phyloP scores from a whole-genome alignment of 371 early-diverging fungal genomes.

The Mortierella sp. region DNA sequence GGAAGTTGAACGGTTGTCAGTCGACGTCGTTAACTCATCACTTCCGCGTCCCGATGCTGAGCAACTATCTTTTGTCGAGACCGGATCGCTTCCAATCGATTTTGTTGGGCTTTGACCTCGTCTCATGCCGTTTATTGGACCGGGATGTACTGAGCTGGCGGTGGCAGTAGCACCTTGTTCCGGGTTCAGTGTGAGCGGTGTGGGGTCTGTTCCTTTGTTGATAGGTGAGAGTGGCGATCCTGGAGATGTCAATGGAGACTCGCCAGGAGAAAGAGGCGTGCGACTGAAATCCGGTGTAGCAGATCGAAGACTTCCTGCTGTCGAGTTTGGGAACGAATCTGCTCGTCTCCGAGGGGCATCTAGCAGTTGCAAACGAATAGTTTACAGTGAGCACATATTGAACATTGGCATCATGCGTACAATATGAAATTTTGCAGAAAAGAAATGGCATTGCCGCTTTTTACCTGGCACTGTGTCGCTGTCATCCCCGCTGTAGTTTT shows the following conservation, averaged over 20 bases:
- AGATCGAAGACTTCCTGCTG: constrained; percentile 43
- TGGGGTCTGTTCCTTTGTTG: constrained; percentile 24
- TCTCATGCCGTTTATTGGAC: constrained; percentile 7
- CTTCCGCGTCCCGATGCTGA: constrained; percentile 18
- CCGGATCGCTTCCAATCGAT: background rate
- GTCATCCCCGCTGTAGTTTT: constrained; percentile 54
- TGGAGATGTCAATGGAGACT: constrained; percentile 36
- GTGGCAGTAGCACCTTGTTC: background rate
- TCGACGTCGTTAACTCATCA: background rate
- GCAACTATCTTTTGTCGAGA: background rate
- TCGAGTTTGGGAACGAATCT: constrained; percentile 56
- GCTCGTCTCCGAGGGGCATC: constrained; percentile 57
- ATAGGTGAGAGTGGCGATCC: constrained; percentile 33
- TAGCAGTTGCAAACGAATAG: background rate
- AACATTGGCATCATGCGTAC: background rate
- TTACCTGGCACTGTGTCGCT: constrained; percentile 40
- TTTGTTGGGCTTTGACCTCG: constrained; percentile 20
- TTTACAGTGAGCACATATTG: background rate
- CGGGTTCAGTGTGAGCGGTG: constrained; percentile 26
- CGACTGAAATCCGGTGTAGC: constrained; percentile 44
- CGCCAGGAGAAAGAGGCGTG: constrained; percentile 21
- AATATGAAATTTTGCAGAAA: too few relatives aligned
- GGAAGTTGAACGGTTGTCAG: background rate
- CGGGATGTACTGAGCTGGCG: constrained; percentile 5
- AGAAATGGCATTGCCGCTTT: too few relatives aligned